Conservation (phyloP, 139 green algal species). For the Yamagishiella unicocca region DNA sequence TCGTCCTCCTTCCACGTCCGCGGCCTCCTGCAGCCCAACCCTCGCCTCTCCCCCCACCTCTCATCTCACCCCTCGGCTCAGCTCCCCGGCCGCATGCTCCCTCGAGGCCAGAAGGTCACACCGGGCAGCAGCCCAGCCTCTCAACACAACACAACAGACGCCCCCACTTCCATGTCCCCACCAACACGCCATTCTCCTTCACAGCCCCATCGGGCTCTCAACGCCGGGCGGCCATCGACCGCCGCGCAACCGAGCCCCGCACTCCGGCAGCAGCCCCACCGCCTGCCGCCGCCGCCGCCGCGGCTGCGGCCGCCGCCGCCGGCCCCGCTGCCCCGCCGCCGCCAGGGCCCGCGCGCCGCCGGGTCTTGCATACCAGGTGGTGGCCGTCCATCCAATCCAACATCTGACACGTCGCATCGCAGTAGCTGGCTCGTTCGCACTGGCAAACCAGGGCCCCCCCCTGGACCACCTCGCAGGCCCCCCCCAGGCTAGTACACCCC, state of each 20-base stretch:
- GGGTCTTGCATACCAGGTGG: constrained; percentile 54
- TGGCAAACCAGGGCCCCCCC: neutral
- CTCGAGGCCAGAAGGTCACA: too few relatives aligned
- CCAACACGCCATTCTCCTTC: too few relatives aligned
- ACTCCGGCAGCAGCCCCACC: neutral
- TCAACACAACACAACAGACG: neutral
- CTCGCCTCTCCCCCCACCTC: too few relatives aligned
- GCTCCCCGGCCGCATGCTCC: too few relatives aligned
- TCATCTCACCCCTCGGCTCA: too few relatives aligned
- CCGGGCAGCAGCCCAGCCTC: too few relatives aligned
- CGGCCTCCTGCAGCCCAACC: too few relatives aligned
- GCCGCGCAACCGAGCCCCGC: neutral
- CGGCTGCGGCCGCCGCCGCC: neutral
- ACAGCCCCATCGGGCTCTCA: neutral
- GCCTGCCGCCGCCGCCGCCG: neutral
- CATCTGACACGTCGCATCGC: neutral
- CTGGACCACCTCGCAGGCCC: neutral
- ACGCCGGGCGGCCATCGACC: neutral
- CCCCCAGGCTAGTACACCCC: constrained; percentile 7
- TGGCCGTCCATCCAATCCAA: constrained; percentile 15
- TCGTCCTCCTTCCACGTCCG: too few relatives aligned
- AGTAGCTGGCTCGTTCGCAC: neutral
- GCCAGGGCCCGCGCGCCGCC: neutral
- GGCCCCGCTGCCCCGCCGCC: neutral
- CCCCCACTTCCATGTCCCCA: too few relatives aligned